phyloP scores from a whole-genome alignment of 176 grass and related monocot genomes.

The Oryza brachyantha region DNA sequence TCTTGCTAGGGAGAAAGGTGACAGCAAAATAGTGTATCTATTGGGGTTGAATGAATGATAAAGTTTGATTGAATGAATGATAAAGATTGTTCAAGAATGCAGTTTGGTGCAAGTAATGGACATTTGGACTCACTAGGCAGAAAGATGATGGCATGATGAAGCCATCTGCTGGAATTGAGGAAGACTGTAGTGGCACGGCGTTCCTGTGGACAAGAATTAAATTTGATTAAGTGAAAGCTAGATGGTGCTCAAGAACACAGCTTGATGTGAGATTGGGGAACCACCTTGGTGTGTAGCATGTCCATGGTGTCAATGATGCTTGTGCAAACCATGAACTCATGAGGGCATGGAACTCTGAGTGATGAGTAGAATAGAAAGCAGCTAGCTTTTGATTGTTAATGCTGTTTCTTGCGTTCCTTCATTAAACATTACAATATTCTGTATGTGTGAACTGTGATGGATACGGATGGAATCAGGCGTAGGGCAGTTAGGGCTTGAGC shows the following conservation, averaged over 20 bases:
- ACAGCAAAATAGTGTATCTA: background rate
- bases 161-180: background rate
- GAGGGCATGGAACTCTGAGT: background rate
- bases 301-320: background rate
- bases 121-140: background rate
- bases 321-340: background rate
- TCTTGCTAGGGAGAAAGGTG: background rate
- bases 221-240: background rate
- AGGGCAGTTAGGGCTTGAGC: too few species aligned
- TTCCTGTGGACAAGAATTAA: background rate
- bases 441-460: background rate
- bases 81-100: background rate
- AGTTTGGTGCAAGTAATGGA: background rate
- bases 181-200: background rate
- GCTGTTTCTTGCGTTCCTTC: background rate
- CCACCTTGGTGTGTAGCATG: background rate
- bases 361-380: slow-evolving; percentile 9
- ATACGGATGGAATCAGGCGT: too few species aligned
- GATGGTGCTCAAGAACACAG: background rate
- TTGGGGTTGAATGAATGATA: background rate
- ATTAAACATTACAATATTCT: background rate
- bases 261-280: background rate
- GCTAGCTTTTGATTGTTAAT: slow-evolving; percentile 14
- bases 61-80: background rate
- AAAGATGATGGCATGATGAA: background rate